These are phyloP conservation scores for Pyrenopolyporus hunteri DNA, from an alignment of 495 filamentous ascomycete species.

Conservation along the genomic window DNA sequence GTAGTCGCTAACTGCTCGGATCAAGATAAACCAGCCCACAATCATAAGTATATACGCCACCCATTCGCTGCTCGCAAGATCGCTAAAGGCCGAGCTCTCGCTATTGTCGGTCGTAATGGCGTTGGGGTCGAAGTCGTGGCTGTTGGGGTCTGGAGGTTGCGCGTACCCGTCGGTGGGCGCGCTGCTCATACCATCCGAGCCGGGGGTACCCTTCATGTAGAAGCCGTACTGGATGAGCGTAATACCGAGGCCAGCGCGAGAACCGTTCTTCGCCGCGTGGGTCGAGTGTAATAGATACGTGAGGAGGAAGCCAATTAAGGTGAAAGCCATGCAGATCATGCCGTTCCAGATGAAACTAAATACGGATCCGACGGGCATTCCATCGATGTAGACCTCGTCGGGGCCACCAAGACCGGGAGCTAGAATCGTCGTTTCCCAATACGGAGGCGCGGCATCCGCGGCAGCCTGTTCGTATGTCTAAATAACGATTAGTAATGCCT, in stretches of 20 bases:
- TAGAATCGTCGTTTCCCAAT: slow-evolving; percentile 98
- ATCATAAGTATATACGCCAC: slow-evolving; percentile 95
- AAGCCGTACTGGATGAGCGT: slow-evolving; percentile 97
- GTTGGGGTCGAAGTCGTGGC: slow-evolving; percentile 83
- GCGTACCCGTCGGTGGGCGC: slow-evolving; percentile 60
- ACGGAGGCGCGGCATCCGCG: slow-evolving; percentile 93
- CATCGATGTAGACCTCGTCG: slow-evolving; percentile 96
- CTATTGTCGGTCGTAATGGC: slow-evolving; percentile 54
- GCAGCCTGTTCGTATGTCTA: slow-evolving; percentile 99
- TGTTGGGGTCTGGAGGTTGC: slow-evolving; percentile 82
- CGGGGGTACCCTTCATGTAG: slow-evolving; percentile 71
- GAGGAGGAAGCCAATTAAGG: slow-evolving; percentile 90
- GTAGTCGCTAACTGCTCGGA: slow-evolving; percentile 87
- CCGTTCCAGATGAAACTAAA: slow-evolving; percentile 98
- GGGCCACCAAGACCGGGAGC: slow-evolving; percentile 80
- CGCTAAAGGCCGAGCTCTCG: slow-evolving; percentile 49
- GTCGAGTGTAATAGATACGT: slow-evolving; percentile 98
- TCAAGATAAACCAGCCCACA: slow-evolving; percentile 96
- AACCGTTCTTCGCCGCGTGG: slow-evolving; percentile 97
- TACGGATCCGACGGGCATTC: slow-evolving; percentile 91
- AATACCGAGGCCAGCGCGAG: slow-evolving; percentile 90
- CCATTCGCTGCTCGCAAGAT: slow-evolving; percentile 78
- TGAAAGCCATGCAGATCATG: slow-evolving; percentile 99
- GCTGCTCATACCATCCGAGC: slow-evolving; percentile 55
- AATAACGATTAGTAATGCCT: slow-evolving; percentile 41